Evolutionary conservation across 306 rosid genomes (phyloP).

Genomic region (Vigna hirtella): DNA sequence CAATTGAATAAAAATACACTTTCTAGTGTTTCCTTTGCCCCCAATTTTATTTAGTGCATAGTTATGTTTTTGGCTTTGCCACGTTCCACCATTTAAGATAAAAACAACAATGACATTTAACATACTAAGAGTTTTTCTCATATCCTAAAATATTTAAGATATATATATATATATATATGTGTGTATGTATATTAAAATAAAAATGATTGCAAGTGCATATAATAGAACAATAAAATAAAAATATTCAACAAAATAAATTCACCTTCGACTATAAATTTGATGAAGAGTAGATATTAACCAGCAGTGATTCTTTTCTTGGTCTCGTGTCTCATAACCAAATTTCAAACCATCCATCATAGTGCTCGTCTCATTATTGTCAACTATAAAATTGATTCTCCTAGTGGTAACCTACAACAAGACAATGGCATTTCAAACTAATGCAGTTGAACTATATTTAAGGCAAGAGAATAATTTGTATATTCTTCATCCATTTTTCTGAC

Average conservation of each 20-base stretch:
- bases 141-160: not conserved
- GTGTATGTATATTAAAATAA: not conserved
- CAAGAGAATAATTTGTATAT: constrained; percentile 35
- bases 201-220: not conserved
- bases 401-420: constrained; percentile 75
- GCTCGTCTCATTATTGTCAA: constrained; percentile 65
- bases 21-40: too few species aligned
- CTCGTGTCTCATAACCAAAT: constrained; percentile 48
- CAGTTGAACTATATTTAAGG: constrained; percentile 35
- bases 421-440: constrained; percentile 40
- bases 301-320: constrained; percentile 80
- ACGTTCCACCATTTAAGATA: too few species aligned
- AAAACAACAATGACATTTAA: not conserved
- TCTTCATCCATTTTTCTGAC: constrained; percentile 34
- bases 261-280: constrained; percentile 97
- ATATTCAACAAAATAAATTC: constrained; percentile 36
- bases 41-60: too few species aligned
- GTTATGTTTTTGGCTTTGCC: too few species aligned
- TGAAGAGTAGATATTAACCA: constrained; percentile 90
- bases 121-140: not conserved
- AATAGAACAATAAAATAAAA: constrained; percentile 25
- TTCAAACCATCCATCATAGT: constrained; percentile 52
- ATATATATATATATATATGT: not conserved
- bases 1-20: too few species aligned
- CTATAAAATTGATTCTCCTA: constrained; percentile 89